phyloP scores from a whole-genome alignment of 345 rosid genomes.

The Lumnitzera littorea region DNA sequence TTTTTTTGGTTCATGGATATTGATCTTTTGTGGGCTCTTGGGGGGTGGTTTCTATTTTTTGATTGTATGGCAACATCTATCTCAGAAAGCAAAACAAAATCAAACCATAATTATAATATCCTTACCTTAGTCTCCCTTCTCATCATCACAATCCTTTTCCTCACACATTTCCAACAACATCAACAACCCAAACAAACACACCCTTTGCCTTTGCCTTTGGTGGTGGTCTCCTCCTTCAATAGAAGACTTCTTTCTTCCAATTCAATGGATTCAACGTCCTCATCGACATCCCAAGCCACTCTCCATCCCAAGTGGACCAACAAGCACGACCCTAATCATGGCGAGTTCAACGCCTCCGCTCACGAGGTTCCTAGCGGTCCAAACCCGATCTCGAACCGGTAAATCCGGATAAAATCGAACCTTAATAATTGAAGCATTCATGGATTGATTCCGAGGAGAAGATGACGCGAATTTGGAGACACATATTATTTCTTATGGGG shows the following conservation, averaged over 20 bases:
- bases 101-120: constrained; percentile 23
- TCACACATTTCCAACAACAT: constrained; percentile 17
- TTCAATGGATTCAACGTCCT: constrained; percentile 9
- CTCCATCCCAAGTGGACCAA: constrained; percentile 28
- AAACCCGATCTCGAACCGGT: constrained; percentile 85
- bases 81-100: constrained; percentile 15
- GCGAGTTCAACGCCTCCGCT: constrained; percentile 39
- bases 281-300: constrained; percentile 23
- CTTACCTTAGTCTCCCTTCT: constrained; percentile 28
- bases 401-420: constrained; percentile 14
- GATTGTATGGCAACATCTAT: constrained; percentile 74
- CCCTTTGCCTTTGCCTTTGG: constrained; percentile 8
- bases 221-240: background rate
- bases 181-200: constrained; percentile 4
- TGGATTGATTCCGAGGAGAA: constrained; percentile 14
- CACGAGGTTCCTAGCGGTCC: constrained; percentile 96
- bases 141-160: constrained; percentile 30
- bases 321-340: constrained; percentile 13
- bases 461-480: background rate
- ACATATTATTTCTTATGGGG: too few species aligned
- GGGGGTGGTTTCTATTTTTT: constrained; percentile 67
- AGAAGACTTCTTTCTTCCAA: constrained; percentile 35
- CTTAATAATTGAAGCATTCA: constrained; percentile 10
- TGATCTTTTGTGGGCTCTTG: constrained; percentile 88
- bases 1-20: constrained; percentile 79